phyloP scores from a whole-genome alignment of 768 basidiomycete genomes.

The Serendipita sp. region DNA sequence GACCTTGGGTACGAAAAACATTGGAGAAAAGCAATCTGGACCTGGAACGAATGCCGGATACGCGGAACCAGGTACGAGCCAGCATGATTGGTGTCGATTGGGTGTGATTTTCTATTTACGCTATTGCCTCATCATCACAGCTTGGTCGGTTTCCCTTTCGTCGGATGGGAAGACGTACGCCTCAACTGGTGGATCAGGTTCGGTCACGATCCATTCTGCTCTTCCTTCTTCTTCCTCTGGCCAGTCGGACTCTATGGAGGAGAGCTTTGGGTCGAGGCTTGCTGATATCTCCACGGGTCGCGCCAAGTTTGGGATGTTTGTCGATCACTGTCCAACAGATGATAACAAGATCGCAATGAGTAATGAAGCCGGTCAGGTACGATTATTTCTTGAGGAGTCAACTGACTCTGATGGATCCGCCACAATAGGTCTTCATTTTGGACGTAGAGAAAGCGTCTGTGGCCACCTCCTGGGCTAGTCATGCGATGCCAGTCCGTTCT shows the following conservation, averaged over 20 bases:
- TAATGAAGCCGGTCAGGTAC: conserved; percentile 59
- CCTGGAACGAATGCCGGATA: neutral
- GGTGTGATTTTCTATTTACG: conserved; percentile 6
- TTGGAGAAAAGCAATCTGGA: neutral
- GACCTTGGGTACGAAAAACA: neutral
- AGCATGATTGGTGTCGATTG: neutral
- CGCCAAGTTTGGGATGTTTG: conserved; percentile 63
- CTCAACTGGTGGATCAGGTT: conserved; percentile 56
- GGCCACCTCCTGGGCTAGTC: conserved; percentile 60
- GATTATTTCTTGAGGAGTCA: neutral
- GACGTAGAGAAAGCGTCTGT: conserved; percentile 58
- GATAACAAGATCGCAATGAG: conserved; percentile 53
- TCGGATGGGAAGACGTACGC: conserved; percentile 61
- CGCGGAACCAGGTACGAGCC: neutral
- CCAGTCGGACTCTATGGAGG: neutral
- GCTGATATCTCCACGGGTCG: conserved; percentile 47
- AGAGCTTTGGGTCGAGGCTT: conserved; percentile 46
- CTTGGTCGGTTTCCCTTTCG: conserved; percentile 74
- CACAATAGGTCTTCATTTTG: conserved; percentile 54
- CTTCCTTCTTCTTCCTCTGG: conserved; percentile 19
- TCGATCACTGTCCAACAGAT: conserved; percentile 64
- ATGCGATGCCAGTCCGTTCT: conserved; percentile 80
- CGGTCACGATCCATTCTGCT: conserved; percentile 58
- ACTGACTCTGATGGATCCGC: neutral
- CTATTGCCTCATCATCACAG: conserved; percentile 26